Evolutionary conservation across 768 basidiomycete genomes (phyloP).

Genomic region (Ramaria rubella): DNA sequence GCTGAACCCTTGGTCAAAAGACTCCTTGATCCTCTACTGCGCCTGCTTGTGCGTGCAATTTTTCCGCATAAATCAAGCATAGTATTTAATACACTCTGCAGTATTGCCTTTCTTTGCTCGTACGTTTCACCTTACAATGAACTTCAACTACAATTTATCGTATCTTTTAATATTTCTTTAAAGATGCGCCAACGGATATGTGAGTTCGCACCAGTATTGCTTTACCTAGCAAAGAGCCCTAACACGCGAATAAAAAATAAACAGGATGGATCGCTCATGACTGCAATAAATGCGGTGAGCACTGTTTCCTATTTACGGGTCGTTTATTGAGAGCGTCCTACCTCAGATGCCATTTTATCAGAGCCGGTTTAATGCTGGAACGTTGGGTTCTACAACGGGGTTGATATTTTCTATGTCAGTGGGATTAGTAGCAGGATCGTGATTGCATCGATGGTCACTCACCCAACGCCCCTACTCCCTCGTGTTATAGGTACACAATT

Average conservation of each 20-base stretch:
- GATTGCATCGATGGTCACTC: neutral
- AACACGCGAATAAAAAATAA: neutral
- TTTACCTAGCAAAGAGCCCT: neutral
- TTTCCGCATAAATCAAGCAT: neutral
- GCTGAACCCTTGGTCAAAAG: constrained; percentile 21
- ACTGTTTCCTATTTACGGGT: neutral
- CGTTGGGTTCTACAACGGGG: constrained; percentile 17
- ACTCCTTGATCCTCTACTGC: constrained; percentile 19
- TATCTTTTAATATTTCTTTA: neutral
- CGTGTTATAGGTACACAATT: constrained; percentile 18
- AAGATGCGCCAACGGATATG: constrained; percentile 22
- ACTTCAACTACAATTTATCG: too few species aligned
- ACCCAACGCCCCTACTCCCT: too few species aligned
- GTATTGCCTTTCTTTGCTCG: constrained; percentile 21
- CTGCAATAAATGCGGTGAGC: constrained; percentile 14
- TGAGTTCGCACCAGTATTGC: neutral
- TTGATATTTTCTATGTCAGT: constrained; percentile 24
- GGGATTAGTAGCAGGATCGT: neutral
- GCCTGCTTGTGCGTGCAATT: constrained; percentile 19
- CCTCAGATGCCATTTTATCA: constrained; percentile 20
- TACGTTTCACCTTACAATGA: neutral
- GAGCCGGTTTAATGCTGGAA: constrained; percentile 16
- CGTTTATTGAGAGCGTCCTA: neutral
- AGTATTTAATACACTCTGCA: neutral
- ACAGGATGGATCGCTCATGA: constrained; percentile 19